Conservation (phyloP, 441 rosid species). For the Syzygium malaccense region DNA sequence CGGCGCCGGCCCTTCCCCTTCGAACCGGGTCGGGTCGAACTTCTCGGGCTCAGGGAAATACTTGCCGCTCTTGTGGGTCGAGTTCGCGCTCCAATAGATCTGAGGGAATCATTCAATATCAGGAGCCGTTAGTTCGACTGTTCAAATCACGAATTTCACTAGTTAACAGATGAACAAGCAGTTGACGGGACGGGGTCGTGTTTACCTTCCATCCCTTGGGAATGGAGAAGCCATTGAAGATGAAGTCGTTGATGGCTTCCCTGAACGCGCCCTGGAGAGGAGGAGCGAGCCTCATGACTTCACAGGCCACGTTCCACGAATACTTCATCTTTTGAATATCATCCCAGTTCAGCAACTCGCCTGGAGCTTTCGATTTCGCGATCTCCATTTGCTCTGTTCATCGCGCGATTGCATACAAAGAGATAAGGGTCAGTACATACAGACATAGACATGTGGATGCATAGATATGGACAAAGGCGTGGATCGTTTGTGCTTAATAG, state of each 20-base stretch:
- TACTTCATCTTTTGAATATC: slow-evolving; percentile 29
- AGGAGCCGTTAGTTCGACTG: background rate
- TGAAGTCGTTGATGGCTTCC: slow-evolving; percentile 7
- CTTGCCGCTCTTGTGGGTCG: slow-evolving; percentile 18
- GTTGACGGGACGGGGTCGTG: background rate
- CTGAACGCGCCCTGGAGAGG: slow-evolving; percentile 11
- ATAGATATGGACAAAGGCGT: background rate
- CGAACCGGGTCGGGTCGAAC: slow-evolving; percentile 21
- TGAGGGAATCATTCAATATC: background rate
- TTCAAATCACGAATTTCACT: background rate
- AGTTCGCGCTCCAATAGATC: slow-evolving; percentile 23
- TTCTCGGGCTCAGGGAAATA: slow-evolving; percentile 19
- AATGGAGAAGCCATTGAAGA: slow-evolving; percentile 16
- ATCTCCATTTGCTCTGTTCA: slow-evolving; percentile 30
- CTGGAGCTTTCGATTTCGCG: slow-evolving; percentile 1
- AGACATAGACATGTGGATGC: background rate
- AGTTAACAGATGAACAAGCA: background rate
- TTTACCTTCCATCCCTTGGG: slow-evolving; percentile 31
- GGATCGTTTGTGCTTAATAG: background rate
- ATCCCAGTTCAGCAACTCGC: slow-evolving; percentile 23
- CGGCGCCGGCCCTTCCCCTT: slow-evolving; percentile 18
- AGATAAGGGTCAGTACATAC: background rate
- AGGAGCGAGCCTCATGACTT: slow-evolving; percentile 25
- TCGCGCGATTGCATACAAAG: background rate
- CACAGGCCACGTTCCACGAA: slow-evolving; percentile 28